Evolutionary conservation across 75 land plant genomes (phyloP).

Genomic region (Isoetes taiwanensis): DNA sequence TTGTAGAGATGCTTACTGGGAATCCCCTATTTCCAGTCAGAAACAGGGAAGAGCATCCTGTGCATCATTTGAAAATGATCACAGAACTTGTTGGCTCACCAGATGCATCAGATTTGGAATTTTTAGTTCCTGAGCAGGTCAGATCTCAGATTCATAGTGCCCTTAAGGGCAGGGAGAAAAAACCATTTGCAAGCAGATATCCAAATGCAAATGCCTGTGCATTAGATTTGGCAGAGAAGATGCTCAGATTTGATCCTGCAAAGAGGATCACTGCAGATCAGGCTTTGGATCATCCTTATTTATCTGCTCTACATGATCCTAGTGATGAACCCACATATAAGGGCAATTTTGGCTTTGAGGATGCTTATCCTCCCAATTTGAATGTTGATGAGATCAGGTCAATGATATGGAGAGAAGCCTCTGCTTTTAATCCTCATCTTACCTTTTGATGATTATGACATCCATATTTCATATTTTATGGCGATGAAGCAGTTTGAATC

Average conservation of each 20-base stretch:
- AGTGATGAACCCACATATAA: too few relatives aligned
- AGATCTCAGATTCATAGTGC: slow-evolving; percentile 13
- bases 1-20: not conserved
- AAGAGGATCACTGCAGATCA: slow-evolving; percentile 25
- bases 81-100: slow-evolving; percentile 10
- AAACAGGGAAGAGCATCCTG: slow-evolving; percentile 15
- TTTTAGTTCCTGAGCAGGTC: slow-evolving; percentile 8
- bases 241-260: slow-evolving; percentile 24
- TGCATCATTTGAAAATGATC: slow-evolving; percentile 8
- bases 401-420: too few relatives aligned
- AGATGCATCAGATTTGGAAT: slow-evolving; percentile 9
- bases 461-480: too few relatives aligned
- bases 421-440: too few relatives aligned
- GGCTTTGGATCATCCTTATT: slow-evolving; percentile 23
- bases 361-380: too few relatives aligned
- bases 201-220: slow-evolving; percentile 16
- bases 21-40: not conserved
- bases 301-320: too few relatives aligned
- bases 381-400: too few relatives aligned
- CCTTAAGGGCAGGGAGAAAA: slow-evolving; percentile 8
- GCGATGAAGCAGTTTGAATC: too few relatives aligned
- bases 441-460: too few relatives aligned
- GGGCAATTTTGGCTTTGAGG: too few relatives aligned
- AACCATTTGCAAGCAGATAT: slow-evolving; percentile 10
- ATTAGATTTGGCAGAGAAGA: slow-evolving; percentile 18